Conservation (phyloP, 169 alveolate species). For the Babesia caballi region DNA sequence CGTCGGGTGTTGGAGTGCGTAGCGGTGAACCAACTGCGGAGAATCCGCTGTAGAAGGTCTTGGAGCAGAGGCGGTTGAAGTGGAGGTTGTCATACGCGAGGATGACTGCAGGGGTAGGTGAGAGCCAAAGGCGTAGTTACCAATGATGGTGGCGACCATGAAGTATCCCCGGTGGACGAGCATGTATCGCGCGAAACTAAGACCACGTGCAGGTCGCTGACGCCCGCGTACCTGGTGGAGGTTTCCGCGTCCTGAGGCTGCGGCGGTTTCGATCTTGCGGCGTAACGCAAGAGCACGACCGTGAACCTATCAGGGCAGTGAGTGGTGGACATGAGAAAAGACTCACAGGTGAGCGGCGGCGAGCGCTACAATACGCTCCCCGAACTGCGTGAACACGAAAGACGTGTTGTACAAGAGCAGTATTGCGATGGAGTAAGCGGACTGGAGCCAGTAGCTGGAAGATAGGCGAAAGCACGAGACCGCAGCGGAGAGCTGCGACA, state of each 20-base stretch:
- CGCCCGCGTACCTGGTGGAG: too few species aligned
- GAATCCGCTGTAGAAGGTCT: constrained; percentile 53
- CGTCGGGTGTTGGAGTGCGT: background rate
- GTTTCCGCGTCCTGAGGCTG: too few species aligned
- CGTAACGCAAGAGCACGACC: too few species aligned
- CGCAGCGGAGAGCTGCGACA: background rate
- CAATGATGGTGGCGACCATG: constrained; percentile 24
- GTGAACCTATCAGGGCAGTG: too few species aligned
- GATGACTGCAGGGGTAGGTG: constrained; percentile 14
- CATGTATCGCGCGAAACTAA: too few species aligned
- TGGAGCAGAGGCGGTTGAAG: constrained; percentile 38
- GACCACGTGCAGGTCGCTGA: too few species aligned
- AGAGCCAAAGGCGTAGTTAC: background rate
- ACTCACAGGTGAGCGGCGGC: constrained; percentile 11
- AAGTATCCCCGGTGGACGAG: background rate
- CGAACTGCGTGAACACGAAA: background rate
- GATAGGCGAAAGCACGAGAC: background rate
- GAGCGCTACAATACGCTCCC: background rate
- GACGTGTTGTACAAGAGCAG: constrained; percentile 7
- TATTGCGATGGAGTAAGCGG: background rate
- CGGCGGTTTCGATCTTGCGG: too few species aligned
- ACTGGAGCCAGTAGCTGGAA: background rate
- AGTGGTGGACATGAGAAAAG: too few species aligned
- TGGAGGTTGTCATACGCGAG: constrained; percentile 47
- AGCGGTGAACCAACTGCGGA: constrained; percentile 8